Conservation (phyloP, 495 filamentous ascomycete species). For the Lasiosphaeris hirsuta region DNA sequence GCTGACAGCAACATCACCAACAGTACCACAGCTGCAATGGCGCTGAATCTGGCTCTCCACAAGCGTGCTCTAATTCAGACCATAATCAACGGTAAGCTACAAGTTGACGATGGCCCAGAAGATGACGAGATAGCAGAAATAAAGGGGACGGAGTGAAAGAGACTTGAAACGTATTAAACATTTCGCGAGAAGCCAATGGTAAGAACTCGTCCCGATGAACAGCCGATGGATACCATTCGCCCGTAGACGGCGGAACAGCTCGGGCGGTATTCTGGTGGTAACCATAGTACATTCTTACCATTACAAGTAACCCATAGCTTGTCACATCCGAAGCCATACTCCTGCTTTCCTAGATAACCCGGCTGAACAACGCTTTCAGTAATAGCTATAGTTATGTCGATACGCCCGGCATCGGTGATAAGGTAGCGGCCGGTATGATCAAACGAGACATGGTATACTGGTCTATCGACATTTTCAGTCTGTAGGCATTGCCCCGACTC, state of each 20-base stretch:
- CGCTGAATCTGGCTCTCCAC: too few species aligned
- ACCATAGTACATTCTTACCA: slow-evolving; percentile 21
- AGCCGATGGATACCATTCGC: slow-evolving; percentile 15
- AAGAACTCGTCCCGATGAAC: slow-evolving; percentile 18
- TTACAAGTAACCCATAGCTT: slow-evolving; percentile 22
- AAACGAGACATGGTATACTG: too few species aligned
- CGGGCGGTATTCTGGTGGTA: slow-evolving; percentile 28
- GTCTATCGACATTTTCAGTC: too few species aligned
- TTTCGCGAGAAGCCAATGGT: slow-evolving; percentile 12
- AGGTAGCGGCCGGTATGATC: too few species aligned
- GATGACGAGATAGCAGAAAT: background rate
- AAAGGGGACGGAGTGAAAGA: background rate
- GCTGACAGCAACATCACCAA: too few species aligned
- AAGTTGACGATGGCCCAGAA: too few species aligned
- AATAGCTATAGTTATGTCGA: too few species aligned
- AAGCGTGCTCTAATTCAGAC: too few species aligned
- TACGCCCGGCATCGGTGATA: too few species aligned
- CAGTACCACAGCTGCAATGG: too few species aligned
- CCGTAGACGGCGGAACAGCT: slow-evolving; percentile 8
- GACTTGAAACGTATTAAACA: background rate
- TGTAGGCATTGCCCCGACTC: slow-evolving; percentile 10
- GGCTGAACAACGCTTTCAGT: too few species aligned
- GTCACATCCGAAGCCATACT: slow-evolving; percentile 14
- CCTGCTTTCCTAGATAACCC: slow-evolving; percentile 3
- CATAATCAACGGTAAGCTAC: too few species aligned